Percentiles rank a stretch among this genome's conserved stretches.
phyloP scores from a whole-genome alignment of 2,329 filamentous ascomycete genomes.

The Ascochyta pisi region DNA sequence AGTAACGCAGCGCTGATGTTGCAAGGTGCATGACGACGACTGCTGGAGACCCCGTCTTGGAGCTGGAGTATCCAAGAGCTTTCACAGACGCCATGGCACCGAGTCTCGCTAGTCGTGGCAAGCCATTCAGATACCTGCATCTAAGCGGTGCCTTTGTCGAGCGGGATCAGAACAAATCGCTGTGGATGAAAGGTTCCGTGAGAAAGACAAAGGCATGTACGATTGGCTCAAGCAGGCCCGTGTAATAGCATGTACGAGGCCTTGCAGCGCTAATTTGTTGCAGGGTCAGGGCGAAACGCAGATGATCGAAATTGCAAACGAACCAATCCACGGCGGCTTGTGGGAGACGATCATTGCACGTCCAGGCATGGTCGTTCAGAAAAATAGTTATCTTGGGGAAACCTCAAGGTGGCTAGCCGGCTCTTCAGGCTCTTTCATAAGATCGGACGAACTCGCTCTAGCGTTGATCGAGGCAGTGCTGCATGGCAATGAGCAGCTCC shows the following conservation, averaged over 20 bases:
- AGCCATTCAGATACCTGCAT: constrained; percentile 25
- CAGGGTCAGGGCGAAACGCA: constrained; percentile 22
- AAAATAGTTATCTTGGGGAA: constrained; percentile 15
- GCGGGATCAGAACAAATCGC: constrained; percentile 18
- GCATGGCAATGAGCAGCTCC: constrained; percentile 20
- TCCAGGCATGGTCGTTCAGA: constrained; percentile 20
- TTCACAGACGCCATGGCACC: constrained; percentile 21
- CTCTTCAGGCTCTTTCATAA: constrained; percentile 23
- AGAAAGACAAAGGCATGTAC: constrained; percentile 21
- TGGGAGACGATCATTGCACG: constrained; percentile 27
- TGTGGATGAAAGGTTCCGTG: constrained; percentile 20
- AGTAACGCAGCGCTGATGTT: constrained; percentile 11
- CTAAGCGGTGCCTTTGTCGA: constrained; percentile 19
- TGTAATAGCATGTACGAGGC: background rate
- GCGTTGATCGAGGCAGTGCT: constrained; percentile 21
- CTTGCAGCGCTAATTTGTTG: background rate
- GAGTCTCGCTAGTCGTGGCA: constrained; percentile 10
- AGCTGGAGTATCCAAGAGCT: constrained; percentile 22
- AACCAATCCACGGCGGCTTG: constrained; percentile 1
- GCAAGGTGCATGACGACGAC: constrained; percentile 28
- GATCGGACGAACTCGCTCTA: constrained; percentile 27
- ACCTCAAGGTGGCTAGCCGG: constrained; percentile 18
- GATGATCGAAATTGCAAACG: constrained; percentile 23
- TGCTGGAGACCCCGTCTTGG: constrained; percentile 19
- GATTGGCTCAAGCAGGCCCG: background rate